These are phyloP conservation scores for Cladophialophora exuberans DNA, from an alignment of 2,329 filamentous ascomycete genomes.

Conservation along the genomic window DNA sequence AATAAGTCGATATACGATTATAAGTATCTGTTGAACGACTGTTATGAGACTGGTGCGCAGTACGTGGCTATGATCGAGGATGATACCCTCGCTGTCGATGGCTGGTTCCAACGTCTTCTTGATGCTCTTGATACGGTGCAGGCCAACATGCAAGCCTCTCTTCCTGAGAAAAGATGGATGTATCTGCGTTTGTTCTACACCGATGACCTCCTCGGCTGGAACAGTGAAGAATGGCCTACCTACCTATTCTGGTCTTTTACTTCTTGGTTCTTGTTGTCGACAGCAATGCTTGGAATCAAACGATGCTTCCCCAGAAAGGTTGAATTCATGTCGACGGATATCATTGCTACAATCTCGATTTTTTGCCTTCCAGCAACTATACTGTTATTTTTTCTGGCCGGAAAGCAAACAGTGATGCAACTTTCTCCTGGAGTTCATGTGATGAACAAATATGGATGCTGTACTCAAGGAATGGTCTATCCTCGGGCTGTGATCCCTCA, in stretches of 20 bases:
- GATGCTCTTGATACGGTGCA: conserved; percentile 42
- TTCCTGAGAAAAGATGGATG: conserved; percentile 34
- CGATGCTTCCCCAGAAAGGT: conserved; percentile 12
- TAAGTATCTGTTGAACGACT: conserved; percentile 46
- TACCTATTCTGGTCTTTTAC: conserved; percentile 43
- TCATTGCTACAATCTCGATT: conserved; percentile 36
- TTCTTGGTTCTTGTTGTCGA: conserved; percentile 16
- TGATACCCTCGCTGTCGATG: conserved; percentile 51
- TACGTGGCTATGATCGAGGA: conserved; percentile 53
- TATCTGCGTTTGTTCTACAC: conserved; percentile 54
- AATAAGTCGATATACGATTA: conserved; percentile 53
- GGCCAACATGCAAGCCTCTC: conserved; percentile 32
- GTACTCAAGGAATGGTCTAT: conserved; percentile 50
- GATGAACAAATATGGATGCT: conserved; percentile 50
- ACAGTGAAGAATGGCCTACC: conserved; percentile 45
- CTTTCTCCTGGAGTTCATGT: conserved; percentile 41
- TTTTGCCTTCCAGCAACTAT: conserved; percentile 39
- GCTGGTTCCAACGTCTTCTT: conserved; percentile 50
- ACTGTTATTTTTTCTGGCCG: conserved; percentile 46
- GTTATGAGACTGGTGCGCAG: conserved; percentile 41
- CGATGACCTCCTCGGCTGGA: conserved; percentile 51
- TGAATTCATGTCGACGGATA: conserved; percentile 29
- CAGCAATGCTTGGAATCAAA: conserved; percentile 21
- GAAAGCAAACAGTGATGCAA: conserved; percentile 43
- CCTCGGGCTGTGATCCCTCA: conserved; percentile 38